Evolutionary conservation across 495 filamentous ascomycete species (phyloP).

Genomic region (Tetracladium setigerum): DNA sequence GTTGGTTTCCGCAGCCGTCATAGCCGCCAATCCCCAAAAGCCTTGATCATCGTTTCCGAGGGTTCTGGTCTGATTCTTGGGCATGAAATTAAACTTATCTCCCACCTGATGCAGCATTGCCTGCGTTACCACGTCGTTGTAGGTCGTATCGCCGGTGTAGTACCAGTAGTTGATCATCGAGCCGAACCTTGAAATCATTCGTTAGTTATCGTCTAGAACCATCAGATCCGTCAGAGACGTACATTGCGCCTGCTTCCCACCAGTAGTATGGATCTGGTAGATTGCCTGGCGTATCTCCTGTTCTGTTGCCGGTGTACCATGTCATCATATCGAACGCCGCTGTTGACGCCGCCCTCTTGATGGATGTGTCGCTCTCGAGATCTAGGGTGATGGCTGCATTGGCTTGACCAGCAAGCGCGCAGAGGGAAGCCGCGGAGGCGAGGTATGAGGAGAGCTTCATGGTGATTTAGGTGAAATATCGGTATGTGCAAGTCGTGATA

Average conservation of each 20-base stretch:
- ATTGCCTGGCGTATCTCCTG: constrained; percentile 64
- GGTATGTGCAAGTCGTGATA: no score
- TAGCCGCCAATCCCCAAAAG: constrained; percentile 64
- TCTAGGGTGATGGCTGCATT: constrained; percentile 34
- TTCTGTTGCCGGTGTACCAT: constrained; percentile 65
- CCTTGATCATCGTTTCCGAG: constrained; percentile 67
- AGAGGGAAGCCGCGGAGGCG: constrained; percentile 49
- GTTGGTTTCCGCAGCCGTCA: constrained; percentile 61
- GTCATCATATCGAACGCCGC: constrained; percentile 16
- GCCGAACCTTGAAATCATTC: constrained; percentile 36
- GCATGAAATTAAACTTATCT: constrained; percentile 49
- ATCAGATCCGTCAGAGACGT: constrained; percentile 26
- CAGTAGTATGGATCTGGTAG: constrained; percentile 72
- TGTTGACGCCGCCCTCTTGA: constrained; percentile 9
- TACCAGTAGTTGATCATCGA: constrained; percentile 63
- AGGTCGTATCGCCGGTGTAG: constrained; percentile 53
- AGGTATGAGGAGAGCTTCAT: constrained; percentile 8
- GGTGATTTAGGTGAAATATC: no score
- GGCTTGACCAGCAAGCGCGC: constrained; percentile 45
- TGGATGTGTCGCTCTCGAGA: constrained; percentile 17
- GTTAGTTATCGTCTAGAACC: constrained; percentile 36
- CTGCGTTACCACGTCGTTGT: constrained; percentile 44
- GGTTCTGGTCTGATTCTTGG: constrained; percentile 46
- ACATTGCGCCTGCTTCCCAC: constrained; percentile 76
- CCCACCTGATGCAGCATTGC: constrained; percentile 53